Base-by-base conservation (phyloP, 495 filamentous ascomycete species). In the Halenospora varia region DNA sequence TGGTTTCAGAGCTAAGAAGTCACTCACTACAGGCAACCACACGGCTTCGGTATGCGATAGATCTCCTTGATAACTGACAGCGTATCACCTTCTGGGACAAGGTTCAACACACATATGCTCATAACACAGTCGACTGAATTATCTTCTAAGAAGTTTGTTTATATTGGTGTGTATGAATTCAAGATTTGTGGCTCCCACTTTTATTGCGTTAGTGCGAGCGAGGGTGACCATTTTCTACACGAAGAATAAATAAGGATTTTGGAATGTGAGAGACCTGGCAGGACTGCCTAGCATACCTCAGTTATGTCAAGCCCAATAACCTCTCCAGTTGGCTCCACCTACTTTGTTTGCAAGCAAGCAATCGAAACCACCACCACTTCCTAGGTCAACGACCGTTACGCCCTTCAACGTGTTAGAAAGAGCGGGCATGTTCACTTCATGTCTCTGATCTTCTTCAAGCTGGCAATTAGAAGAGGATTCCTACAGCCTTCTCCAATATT, bases 281-380 rank as follows among this genome's bases (percentile, higher is more conserved):
- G 19, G 47, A 9, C 6, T 6, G 6, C 3, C 10, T 8, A 25
- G 22, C 22, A 25, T 23, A 49, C 82, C 62, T 84, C 73, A 59
- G 77, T 88, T 79, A 88, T 88, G 67, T 89, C 86, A 19, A 88
- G 69, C 15, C 85, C 86, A 51, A 86, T 83, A 1, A 75, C 82
- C 9, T 68, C 69, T 3, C 85, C 85, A 2, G 62, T 67, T 0
- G 59, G 47, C 0, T 85, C 85, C 11, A 88, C 77, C 55, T 78
- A 82, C 46, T 68, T 66, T 3, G 81, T 74, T 35, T 19, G 84
- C 84, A 1, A 82, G 77, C 61, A 88, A 83, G 47, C 83, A 73
- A 61, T 88, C 85, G 55, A 88, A 83, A 3, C 85, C 85, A 6
- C 75, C 82, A 3, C 86, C 84, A 60, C 74, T 76, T 29, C 86